Percentiles rank a stretch among this genome's conserved stretches.
phyloP scores from a whole-genome alignment of 164 flowering plant species.

The Magnolia changhungtana region DNA sequence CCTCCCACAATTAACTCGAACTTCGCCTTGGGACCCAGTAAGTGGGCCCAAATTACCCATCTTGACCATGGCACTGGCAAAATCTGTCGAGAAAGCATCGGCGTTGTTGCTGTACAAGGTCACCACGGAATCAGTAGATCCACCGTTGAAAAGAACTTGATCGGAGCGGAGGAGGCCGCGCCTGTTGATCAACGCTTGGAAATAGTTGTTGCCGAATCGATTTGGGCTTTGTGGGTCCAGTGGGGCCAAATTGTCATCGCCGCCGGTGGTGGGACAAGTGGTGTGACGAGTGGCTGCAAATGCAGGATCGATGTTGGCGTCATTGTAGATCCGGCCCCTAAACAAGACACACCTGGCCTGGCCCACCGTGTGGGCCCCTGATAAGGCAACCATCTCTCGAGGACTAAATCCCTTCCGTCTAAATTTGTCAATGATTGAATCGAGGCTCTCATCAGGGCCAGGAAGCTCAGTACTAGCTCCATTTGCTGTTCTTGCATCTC shows the following conservation, averaged over 20 bases:
- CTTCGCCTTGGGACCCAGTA: background rate
- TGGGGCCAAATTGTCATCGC: background rate
- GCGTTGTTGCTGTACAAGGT: background rate
- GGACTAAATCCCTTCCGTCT: background rate
- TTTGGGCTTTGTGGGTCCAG: background rate
- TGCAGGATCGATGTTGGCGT: background rate
- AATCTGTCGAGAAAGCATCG: background rate
- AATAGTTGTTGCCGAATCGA: background rate
- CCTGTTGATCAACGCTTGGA: background rate
- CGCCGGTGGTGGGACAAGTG: background rate
- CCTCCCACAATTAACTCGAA: background rate
- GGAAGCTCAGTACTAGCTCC: background rate
- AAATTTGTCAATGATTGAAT: background rate
- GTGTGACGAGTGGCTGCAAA: background rate
- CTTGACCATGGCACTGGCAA: background rate
- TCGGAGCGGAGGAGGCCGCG: background rate
- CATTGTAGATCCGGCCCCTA: background rate
- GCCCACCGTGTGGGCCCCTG: background rate
- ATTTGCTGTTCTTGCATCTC: background rate
- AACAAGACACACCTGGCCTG: background rate
- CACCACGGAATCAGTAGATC: background rate
- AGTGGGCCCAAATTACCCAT: background rate
- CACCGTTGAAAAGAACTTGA: background rate
- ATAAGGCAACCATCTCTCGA: background rate
- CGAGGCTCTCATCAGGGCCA: background rate